Evolutionary conservation across 495 filamentous ascomycete genomes (phyloP).

Genomic region (Cercophora newfieldiana): DNA sequence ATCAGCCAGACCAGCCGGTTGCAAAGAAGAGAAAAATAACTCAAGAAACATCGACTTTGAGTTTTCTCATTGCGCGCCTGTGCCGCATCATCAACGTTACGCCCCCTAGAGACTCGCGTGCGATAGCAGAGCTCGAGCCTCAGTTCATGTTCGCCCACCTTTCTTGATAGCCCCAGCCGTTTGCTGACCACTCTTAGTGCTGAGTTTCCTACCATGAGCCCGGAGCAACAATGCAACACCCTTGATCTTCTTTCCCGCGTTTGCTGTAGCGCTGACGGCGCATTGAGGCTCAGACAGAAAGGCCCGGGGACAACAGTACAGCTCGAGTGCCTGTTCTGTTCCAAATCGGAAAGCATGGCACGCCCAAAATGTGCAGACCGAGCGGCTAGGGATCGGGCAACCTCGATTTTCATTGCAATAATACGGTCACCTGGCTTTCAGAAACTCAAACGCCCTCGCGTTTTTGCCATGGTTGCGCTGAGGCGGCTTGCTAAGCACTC

Average conservation of each 20-base stretch:
- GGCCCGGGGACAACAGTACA: background rate
- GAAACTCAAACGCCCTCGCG: conserved; percentile 61
- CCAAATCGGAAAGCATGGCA: background rate
- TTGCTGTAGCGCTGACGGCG: conserved; percentile 40
- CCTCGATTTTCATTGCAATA: conserved; percentile 57
- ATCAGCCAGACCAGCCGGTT: conserved; percentile 25
- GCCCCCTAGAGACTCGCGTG: conserved; percentile 1
- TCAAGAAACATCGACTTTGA: conserved; percentile 15
- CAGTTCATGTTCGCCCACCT: conserved; percentile 32
- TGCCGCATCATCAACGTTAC: background rate
- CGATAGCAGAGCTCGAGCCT: conserved; percentile 21
- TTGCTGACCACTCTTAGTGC: conserved; percentile 24
- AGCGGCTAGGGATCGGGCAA: conserved; percentile 29
- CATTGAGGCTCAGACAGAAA: conserved; percentile 19
- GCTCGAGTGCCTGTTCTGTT: conserved; percentile 30
- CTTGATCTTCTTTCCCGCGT: conserved; percentile 39
- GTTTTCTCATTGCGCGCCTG: conserved; percentile 15
- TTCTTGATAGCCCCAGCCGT: background rate
- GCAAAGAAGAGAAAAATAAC: conserved; percentile 38
- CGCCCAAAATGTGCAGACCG: background rate
- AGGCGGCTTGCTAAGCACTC: conserved; percentile 68
- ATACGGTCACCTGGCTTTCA: conserved; percentile 57
- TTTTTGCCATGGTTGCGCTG: conserved; percentile 71
- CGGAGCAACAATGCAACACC: conserved; percentile 32
- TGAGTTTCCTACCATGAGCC: conserved; percentile 29